Evolutionary conservation across 1,139 yeast species (phyloP), one percentile per base, ranked within the genome.

Genomic region (Yamadazyma aaseri): DNA sequence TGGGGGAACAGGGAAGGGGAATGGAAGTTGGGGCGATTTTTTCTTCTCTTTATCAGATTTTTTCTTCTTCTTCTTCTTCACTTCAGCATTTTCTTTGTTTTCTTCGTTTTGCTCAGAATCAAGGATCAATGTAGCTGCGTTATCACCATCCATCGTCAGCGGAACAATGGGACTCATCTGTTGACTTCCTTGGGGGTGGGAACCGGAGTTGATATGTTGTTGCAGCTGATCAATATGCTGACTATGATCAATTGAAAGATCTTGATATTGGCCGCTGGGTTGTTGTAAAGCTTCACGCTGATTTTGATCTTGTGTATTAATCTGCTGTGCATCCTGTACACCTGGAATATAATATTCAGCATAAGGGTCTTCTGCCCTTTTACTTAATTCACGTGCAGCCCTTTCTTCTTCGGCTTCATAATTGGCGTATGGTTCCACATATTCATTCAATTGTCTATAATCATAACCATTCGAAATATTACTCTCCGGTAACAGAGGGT

Each of bases 351-450:
- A 36, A 27, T 44, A 46, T 7, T 44, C 38, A 3, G 46, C 40
- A 33, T 56, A 56, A 2, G 61, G 61, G 32, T 55, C 53, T 35
- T 51, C 49, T n/a, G 55, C 56, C 29, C 45, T 50, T 31, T 47
- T 44, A 21, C 45, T 44, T 28, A 42, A 38, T 37, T 46, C 42
- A 31, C 38, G 45, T n/a, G 40, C 39, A 20, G 43, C 39, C 28
- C 32, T 31, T 26, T 44, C 47, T 34, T 55, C 44, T 39, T 45
- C 47, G 27, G 51, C 41, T 44, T 50, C 50, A 37, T 63, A 60
- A 31, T 51, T 49, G 3, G 61, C 60, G 36, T 50, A 61, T 2
- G 68, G 70, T 30, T 63, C 68, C 8, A 23, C 17, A 12, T 29
- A 29, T 13, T 29, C 23, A 7, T 8, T 17, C 6, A 12, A n/a